Percentiles rank a stretch among this genome's conserved stretches.
These are phyloP conservation scores for Plasmodiophora brassicae DNA, from an alignment of 208 protist species.

Conservation along the genomic window DNA sequence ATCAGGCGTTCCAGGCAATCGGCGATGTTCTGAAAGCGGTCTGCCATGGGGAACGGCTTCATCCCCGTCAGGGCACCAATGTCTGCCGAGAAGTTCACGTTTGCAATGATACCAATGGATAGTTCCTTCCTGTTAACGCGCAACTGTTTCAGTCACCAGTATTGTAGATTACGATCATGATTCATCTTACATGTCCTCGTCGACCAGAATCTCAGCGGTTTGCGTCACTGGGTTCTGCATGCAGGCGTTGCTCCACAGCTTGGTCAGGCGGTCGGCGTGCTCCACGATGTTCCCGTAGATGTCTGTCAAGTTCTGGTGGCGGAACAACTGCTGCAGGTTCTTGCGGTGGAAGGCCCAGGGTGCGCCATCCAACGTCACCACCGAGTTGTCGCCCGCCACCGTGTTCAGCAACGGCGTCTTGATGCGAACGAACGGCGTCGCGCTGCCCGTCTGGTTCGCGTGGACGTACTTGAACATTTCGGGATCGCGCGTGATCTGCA, in stretches of 20 bases:
- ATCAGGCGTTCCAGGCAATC: background rate
- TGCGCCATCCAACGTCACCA: background rate
- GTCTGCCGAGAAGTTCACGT: background rate
- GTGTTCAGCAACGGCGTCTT: background rate
- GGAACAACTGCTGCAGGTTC: background rate
- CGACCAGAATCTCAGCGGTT: background rate
- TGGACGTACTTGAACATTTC: constrained; percentile 21
- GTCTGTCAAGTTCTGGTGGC: background rate
- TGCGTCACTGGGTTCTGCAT: background rate
- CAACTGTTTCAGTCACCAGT: too few relatives aligned
- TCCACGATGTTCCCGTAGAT: background rate
- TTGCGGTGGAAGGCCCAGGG: constrained; percentile 6
- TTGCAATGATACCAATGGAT: too few relatives aligned
- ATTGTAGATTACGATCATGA: too few relatives aligned
- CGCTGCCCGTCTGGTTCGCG: background rate
- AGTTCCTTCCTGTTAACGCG: too few relatives aligned
- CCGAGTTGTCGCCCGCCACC: background rate
- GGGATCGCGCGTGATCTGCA: background rate
- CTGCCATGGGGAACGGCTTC: background rate
- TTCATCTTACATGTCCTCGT: too few relatives aligned
- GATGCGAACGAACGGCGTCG: background rate
- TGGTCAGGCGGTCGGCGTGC: background rate
- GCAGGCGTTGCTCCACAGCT: background rate
- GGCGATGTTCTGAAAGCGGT: background rate
- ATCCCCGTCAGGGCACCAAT: background rate